Conservation (phyloP, 306 rosid species). For the Leucaena leucocephala region DNA sequence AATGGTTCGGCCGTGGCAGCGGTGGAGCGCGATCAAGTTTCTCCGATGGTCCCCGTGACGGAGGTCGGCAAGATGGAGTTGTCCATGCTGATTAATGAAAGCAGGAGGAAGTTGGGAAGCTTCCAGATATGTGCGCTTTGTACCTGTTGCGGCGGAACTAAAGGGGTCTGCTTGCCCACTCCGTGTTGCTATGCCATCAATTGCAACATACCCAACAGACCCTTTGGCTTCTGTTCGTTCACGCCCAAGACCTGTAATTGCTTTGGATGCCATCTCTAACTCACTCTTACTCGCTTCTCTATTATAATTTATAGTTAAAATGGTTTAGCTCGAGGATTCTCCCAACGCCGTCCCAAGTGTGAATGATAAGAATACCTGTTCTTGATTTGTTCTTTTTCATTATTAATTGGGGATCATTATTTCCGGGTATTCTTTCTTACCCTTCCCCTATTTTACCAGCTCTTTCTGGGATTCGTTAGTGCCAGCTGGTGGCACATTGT, state of each 20-base stretch:
- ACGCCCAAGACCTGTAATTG: slow-evolving; percentile 98
- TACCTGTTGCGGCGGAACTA: slow-evolving; percentile 97
- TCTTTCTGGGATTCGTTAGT: slow-evolving; percentile 50
- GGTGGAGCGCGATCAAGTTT: not conserved
- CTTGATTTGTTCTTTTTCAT: slow-evolving; percentile 56
- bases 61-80: slow-evolving; percentile 63
- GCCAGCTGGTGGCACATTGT: slow-evolving; percentile 56
- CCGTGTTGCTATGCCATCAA: slow-evolving; percentile 99
- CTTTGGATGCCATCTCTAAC: slow-evolving; percentile 89
- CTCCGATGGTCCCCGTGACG: slow-evolving; percentile 65
- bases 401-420: slow-evolving; percentile 34
- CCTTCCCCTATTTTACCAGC: not conserved
- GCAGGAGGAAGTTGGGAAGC: slow-evolving; percentile 82
- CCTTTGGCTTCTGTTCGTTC: slow-evolving; percentile 98
- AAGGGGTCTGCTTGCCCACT: slow-evolving; percentile 91
- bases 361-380: slow-evolving; percentile 76
- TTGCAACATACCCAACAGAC: slow-evolving; percentile 97
- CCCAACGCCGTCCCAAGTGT: slow-evolving; percentile 57
- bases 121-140: slow-evolving; percentile 93
- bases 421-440: slow-evolving; percentile 34
- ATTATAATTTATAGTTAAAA: slow-evolving; percentile 41
- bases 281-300: slow-evolving; percentile 33
- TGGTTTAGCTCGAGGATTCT: slow-evolving; percentile 46
- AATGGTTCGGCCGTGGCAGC: slow-evolving; percentile 59
- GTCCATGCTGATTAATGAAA: slow-evolving; percentile 75